Conservation (phyloP, 352 stramenopile genomes). For the Pythium apleroticum region DNA sequence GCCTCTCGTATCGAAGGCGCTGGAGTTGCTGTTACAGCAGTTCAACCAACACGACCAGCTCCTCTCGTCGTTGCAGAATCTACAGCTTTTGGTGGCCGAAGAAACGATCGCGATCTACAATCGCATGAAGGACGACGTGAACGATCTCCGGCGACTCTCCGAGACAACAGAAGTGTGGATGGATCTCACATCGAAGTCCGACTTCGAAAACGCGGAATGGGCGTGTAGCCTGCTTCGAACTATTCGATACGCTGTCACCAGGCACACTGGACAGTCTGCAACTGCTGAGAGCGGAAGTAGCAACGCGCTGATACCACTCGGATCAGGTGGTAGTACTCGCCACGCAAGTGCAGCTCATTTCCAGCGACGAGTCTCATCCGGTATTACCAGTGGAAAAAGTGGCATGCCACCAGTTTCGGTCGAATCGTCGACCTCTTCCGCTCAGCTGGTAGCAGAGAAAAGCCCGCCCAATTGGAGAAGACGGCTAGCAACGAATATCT, state of each 20-base stretch:
- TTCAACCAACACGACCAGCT: conserved; percentile 76
- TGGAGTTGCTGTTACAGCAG: conserved; percentile 70
- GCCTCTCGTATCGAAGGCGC: conserved; percentile 64
- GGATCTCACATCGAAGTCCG: conserved; percentile 71
- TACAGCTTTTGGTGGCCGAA: conserved; percentile 58
- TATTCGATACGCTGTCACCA: conserved; percentile 37
- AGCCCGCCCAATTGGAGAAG: conserved; percentile 52
- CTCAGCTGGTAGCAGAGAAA: conserved; percentile 30
- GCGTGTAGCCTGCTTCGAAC: conserved; percentile 50
- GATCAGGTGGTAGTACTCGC: background rate
- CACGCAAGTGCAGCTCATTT: conserved; percentile 3
- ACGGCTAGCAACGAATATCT: conserved; percentile 30
- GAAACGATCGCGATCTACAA: conserved; percentile 70
- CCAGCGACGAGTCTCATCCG: conserved; percentile 2
- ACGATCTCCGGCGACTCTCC: conserved; percentile 54
- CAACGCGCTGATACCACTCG: background rate
- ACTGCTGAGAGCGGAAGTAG: background rate
- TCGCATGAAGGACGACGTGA: conserved; percentile 65
- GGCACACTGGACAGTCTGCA: background rate
- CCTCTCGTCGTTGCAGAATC: conserved; percentile 59
- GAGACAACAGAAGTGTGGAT: conserved; percentile 84
- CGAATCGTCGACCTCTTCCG: background rate
- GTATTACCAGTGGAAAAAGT: background rate
- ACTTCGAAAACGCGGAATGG: conserved; percentile 59
- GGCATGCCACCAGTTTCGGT: background rate